Evolutionary conservation across 2,329 filamentous ascomycete genomes (phyloP).

Genomic region (Apiospora hydei): DNA sequence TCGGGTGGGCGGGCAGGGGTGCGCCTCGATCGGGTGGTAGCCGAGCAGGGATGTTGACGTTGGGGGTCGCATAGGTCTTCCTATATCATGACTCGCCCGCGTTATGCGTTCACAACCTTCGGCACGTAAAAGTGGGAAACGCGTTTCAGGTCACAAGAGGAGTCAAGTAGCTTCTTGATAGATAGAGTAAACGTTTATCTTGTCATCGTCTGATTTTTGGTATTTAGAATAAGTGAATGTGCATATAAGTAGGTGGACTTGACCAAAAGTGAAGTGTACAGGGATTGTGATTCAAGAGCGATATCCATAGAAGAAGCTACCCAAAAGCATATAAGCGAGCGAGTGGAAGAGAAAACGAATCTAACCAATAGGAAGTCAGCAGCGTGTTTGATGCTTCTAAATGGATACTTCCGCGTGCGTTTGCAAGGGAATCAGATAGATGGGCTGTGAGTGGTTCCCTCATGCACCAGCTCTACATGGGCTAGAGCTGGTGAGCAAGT

Average conservation of each 20-base stretch:
- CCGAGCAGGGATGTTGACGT: not conserved
- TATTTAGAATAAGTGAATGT: not conserved
- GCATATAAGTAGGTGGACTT: not conserved
- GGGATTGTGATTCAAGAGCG: not conserved
- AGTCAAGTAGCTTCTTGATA: not conserved
- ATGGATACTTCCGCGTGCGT: not conserved
- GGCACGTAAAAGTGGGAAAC: not conserved
- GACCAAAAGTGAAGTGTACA: not conserved
- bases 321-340: not conserved
- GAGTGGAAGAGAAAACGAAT: not conserved
- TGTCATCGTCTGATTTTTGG: not conserved
- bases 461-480: not conserved
- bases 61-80: not conserved
- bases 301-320: not conserved
- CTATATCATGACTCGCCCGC: constrained; percentile 3
- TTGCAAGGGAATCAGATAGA: not conserved
- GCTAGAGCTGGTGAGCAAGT: accelerated
- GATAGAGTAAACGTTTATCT: not conserved
- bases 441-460: not conserved
- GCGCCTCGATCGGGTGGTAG: constrained; percentile 5
- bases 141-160: not conserved
- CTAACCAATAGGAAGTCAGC: not conserved
- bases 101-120: not conserved
- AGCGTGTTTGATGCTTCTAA: not conserved
- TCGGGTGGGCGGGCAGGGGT: not conserved